Conservation (phyloP, 1,284 basidiomycete species). For the Irpex sp. region DNA sequence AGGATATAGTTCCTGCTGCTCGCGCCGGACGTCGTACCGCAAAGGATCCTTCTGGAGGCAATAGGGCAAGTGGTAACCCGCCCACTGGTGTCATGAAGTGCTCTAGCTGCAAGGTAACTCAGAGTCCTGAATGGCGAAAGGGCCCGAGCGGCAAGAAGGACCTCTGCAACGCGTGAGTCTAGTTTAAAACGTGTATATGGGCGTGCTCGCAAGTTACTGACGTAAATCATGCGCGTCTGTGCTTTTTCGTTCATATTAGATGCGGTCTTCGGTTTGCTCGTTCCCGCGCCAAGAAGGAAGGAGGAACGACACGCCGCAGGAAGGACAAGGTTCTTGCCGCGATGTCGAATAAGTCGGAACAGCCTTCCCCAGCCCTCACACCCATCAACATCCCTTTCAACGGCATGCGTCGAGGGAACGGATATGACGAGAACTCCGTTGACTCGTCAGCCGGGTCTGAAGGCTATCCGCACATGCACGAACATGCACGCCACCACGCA, state of each 20-base stretch:
- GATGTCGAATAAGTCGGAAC: constrained; percentile 30
- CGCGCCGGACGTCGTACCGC: constrained; percentile 46
- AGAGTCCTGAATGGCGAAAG: constrained; percentile 94
- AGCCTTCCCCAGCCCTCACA: constrained; percentile 33
- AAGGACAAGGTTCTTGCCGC: constrained; percentile 40
- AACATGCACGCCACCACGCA: constrained; percentile 54
- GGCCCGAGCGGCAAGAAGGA: constrained; percentile 89
- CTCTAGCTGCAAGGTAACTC: constrained; percentile 78
- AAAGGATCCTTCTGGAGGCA: constrained; percentile 28
- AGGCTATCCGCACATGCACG: constrained; percentile 46
- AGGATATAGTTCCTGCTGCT: constrained; percentile 61
- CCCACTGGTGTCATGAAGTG: constrained; percentile 76
- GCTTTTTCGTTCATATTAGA: constrained; percentile 36
- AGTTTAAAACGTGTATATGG: constrained; percentile 10
- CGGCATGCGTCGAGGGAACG: constrained; percentile 33
- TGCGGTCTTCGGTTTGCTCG: constrained; percentile 80
- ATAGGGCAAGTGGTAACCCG: constrained; percentile 47
- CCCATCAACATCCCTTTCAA: constrained; percentile 35
- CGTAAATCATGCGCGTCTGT: constrained; percentile 11
- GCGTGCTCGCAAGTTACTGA: constrained; percentile 8
- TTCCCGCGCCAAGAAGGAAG: constrained; percentile 81
- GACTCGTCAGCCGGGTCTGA: constrained; percentile 34
- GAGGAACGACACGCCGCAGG: constrained; percentile 41
- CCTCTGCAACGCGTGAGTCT: constrained; percentile 86
- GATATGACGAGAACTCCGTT: constrained; percentile 48